Base-by-base conservation (phyloP, 805 yeast species). In the Saccharomycopsis guyanensis region DNA sequence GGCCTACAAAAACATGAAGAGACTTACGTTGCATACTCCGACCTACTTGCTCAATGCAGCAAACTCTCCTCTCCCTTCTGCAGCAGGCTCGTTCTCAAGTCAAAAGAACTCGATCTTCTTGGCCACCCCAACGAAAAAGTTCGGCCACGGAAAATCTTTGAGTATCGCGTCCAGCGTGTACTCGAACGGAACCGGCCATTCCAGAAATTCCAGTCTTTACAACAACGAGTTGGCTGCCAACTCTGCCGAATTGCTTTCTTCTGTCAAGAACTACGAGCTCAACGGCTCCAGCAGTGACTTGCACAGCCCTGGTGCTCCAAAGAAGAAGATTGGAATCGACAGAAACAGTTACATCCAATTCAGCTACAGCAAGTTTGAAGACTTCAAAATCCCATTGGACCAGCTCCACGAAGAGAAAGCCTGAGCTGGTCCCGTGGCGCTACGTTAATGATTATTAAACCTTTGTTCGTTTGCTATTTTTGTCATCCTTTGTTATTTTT, bases 331-430 rank as follows among this genome's bases (percentile, higher is more conserved):
- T 12, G 15, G 45, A 18, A 45, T 45, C 16, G 44, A 45, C 29
- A 40, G 52, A 40, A 48, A 48, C 36, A 48, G 52, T 38, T 48
- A 48, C 24, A 34, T 40, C 18, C 52, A 48, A 27, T 48, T 48
- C 35, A 40, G 42, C 37, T 48, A 39, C 34, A 45, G 38, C 52
- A 40, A 37, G 16, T 40, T 48, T 36, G 52, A 48, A n/a, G 52
- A 48, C 22, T 48, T 48, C 42, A 45, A 40, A 25, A 18, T 20
- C 10, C 35, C 24, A 6, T 34, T 20, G 24, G 20, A 27, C 12
- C 16, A 32, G 15, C 27, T 32, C 8, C 23, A 42, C 19, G 45
- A 42, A 24, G 19, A 19, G 27, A 37, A 33, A 15, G 8, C 12
- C 13, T 27, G 13, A 27, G 13, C 32, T 8, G 13, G 8, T 10